Evolutionary conservation across 1,139 yeast species (phyloP), one percentile per base, ranked within the genome.

Genomic region (Zygotorulaspora mrakii): DNA sequence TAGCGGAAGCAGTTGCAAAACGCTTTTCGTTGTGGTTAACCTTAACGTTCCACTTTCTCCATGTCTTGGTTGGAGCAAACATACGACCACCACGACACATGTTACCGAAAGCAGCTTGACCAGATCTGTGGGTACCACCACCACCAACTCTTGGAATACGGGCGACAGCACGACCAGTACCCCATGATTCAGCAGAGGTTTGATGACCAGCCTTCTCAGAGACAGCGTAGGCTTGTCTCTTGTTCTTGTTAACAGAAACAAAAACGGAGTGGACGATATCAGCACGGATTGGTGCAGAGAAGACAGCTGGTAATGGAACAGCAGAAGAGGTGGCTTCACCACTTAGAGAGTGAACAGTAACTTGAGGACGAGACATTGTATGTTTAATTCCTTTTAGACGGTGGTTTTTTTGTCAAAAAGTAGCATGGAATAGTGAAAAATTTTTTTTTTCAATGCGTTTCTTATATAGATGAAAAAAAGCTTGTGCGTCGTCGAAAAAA

Each of bases 71-170:
- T 74, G 98, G 98, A 74, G 98, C 96, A 69, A 91, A 91, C 97
- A 91, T 91, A 79, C 98, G 95, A 79, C 98, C 98, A 74, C 97
- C 96, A 79, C 98, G 91, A 83, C 98, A 91, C 98, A 91, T 91
- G 94, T 91, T 91, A 82, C 98, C 98, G 81, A 91, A 91, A 71
- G 98, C 98, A 74, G 89, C 98, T 78, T 91, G 98, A 74, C 98
- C 98, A 61, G 97, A 82, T 79, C 98, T 91, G 94, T 88, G 96
- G 72, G 98, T 91, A 85, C 98, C 98, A 72, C 95, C 89, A 79
- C 98, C 98, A 76, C 96, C 96, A 71, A 91, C 97, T 83, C 98
- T 89, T 79, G 98, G 98, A 74, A 91, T 89, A 82, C 98, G 91
- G 77, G 98, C 97, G 70, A 91, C 96, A 76, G 98, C 98, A 81